These are phyloP conservation scores for Penicillium sp. DNA, from an alignment of 2,329 filamentous ascomycete species.

Conservation along the genomic window DNA sequence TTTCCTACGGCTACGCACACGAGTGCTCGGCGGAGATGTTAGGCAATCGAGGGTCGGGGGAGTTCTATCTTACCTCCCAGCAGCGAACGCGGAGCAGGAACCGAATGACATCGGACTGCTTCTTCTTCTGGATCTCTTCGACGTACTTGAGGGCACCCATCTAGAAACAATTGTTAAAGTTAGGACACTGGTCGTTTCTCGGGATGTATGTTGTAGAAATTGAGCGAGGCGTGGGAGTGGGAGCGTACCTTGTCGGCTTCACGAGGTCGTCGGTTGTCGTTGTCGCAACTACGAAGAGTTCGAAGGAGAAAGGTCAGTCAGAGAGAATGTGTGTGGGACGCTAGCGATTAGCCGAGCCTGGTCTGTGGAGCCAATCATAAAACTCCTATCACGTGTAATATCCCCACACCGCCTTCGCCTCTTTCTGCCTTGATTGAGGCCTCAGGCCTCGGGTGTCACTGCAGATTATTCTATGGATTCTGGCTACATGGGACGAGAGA, in stretches of 20 bases:
- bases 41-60: constrained; percentile 44
- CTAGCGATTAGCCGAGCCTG: constrained; percentile 50
- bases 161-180: constrained; percentile 50
- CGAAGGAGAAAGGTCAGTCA: constrained; percentile 39
- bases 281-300: constrained; percentile 48
- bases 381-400: background rate
- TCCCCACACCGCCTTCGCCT: background rate
- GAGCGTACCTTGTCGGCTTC: constrained; percentile 54
- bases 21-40: constrained; percentile 46
- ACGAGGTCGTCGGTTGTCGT: constrained; percentile 52
- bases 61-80: constrained; percentile 79
- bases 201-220: background rate
- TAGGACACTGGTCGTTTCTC: constrained; percentile 23
- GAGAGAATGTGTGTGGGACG: constrained; percentile 51
- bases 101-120: constrained; percentile 99
- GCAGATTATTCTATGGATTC: background rate
- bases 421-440: constrained; percentile 11
- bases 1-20: constrained; percentile 45
- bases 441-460: constrained; percentile 29
- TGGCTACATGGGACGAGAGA: background rate
- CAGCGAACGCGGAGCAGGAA: constrained; percentile 99
- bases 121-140: constrained; percentile 99
- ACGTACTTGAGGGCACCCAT: constrained; percentile 99
- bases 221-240: constrained; percentile 14
- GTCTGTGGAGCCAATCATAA: constrained; percentile 31